Evolutionary conservation across 75 land plant genomes (phyloP).

Genomic region (Pinus taeda): DNA sequence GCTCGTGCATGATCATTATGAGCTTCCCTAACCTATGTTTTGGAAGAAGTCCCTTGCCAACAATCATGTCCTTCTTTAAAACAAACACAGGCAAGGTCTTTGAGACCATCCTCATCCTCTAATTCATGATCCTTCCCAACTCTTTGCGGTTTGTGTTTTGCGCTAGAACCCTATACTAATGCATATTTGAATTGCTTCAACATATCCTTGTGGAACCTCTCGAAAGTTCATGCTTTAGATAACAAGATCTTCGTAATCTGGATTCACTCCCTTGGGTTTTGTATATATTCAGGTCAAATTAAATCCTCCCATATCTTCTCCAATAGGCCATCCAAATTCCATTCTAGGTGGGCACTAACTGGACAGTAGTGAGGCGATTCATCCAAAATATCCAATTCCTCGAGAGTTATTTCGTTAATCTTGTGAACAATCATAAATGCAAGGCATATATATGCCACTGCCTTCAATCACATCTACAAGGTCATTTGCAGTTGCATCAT

Average conservation of each 20-base stretch:
- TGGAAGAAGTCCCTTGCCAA: too few relatives aligned
- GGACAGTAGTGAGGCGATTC: conserved; percentile 99
- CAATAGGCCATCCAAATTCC: conserved; percentile 97
- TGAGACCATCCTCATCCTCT: too few relatives aligned
- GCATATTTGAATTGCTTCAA: conserved; percentile 87
- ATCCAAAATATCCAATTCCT: conserved; percentile 95
- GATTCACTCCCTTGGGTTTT: conserved; percentile 95
- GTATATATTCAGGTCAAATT: conserved; percentile 87
- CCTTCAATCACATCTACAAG: conserved; percentile 99
- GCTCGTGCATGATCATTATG: too few relatives aligned
- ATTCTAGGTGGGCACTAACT: conserved; percentile 98
- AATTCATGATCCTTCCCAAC: not conserved
- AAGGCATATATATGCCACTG: conserved; percentile 92
- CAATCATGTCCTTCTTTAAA: too few relatives aligned
- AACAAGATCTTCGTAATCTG: conserved; percentile 98
- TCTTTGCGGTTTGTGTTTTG: not conserved
- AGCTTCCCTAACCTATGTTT: too few relatives aligned
- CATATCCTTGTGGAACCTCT: conserved; percentile 87
- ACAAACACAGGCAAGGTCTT: too few relatives aligned
- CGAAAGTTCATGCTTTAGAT: conserved; percentile 51
- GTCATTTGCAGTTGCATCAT: conserved; percentile 99
- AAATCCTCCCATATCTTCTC: conserved; percentile 98
- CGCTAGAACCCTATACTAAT: too few relatives aligned
- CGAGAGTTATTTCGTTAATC: conserved; percentile 94
- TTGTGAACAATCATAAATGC: conserved; percentile 96